Evolutionary conservation across 495 filamentous ascomycete species (phyloP).

Genomic region (Chaetomium tenue): DNA sequence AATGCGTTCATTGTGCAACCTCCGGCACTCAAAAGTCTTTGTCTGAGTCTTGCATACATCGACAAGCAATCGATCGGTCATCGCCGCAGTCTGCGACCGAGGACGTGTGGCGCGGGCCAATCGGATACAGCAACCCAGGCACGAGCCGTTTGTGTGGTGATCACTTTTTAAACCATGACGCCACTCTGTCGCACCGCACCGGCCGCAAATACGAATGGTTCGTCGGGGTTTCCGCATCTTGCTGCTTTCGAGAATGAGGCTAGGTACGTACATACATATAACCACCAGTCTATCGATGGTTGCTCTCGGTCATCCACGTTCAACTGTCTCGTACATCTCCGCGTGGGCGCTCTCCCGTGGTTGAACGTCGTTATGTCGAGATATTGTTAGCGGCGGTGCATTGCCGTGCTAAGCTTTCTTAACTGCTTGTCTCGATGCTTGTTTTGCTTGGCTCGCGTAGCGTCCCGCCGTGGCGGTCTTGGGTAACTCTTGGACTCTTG

Average conservation of each 20-base stretch:
- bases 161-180: not conserved
- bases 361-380: not conserved
- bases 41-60: not conserved
- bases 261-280: too few relatives aligned
- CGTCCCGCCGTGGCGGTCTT: conserved; percentile 1
- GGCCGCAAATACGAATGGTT: not conserved
- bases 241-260: not conserved
- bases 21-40: not conserved
- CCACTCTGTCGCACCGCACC: not conserved
- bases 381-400: not conserved
- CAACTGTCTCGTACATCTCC: not conserved
- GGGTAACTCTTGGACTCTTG: conserved; percentile 20
- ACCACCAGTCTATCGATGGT: not conserved
- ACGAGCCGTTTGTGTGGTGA: not conserved
- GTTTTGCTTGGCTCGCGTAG: conserved; percentile 11
- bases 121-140: not conserved
- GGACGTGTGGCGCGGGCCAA: not conserved
- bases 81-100: not conserved
- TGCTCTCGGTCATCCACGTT: not conserved
- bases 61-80: not conserved
- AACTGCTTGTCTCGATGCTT: not conserved
- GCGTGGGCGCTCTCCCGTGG: not conserved
- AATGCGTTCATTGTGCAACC: not conserved
- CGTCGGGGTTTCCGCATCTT: not conserved
- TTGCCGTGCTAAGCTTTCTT: conserved; percentile 13